These are phyloP conservation scores for Russula earlei DNA, from an alignment of 768 basidiomycete genomes.

Conservation along the genomic window DNA sequence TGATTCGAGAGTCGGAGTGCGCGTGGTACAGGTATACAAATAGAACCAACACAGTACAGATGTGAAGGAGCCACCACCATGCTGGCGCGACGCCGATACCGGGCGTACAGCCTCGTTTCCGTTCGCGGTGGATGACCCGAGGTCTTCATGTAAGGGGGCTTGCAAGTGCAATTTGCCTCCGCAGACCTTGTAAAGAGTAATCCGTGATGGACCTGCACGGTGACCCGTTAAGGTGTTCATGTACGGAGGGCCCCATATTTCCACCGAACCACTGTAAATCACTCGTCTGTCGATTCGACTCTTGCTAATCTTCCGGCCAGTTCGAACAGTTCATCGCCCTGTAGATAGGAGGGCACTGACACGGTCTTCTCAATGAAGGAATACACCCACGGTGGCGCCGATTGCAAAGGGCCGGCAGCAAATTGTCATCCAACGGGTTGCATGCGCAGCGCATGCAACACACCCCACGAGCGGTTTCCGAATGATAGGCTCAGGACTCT, in stretches of 20 bases:
- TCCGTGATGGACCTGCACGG: not conserved
- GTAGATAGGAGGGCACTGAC: not conserved
- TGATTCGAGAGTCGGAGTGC: not conserved
- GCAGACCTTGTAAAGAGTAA: not conserved
- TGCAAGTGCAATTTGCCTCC: not conserved
- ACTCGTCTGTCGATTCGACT: not conserved
- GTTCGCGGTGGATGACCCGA: not conserved
- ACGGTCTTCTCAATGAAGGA: not conserved
- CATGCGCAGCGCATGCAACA: not conserved
- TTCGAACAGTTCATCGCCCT: not conserved
- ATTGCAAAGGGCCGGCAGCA: not conserved
- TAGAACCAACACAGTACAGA: not conserved
- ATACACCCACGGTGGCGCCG: not conserved
- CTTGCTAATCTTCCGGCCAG: not conserved
- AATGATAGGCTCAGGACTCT: not conserved
- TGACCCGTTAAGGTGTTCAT: not conserved
- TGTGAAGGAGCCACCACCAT: too few species aligned
- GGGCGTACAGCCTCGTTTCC: not conserved
- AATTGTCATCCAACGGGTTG: conserved; percentile 1
- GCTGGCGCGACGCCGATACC: not conserved
- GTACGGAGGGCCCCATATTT: not conserved
- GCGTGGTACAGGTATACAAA: not conserved
- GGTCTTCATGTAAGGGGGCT: not conserved
- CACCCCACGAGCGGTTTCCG: not conserved
- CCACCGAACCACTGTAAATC: not conserved